Base-by-base conservation (phyloP, 1,139 yeast species). In the Yamadazyma sp. region DNA sequence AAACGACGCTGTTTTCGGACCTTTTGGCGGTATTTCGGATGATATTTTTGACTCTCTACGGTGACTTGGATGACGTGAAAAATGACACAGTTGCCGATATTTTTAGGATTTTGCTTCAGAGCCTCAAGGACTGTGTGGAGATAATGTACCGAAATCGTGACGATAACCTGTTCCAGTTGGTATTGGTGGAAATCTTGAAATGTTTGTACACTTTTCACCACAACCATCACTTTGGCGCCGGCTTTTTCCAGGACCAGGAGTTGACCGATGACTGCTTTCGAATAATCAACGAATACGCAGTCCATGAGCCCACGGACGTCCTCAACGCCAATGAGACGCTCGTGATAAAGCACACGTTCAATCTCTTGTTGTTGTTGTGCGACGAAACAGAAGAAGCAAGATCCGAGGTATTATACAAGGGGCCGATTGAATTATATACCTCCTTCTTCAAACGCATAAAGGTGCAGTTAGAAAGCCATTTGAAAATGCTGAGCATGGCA, bases 151-250 rank as follows among this genome's bases (percentile, higher is more conserved):
- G 34, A 4, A 15, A 25, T 3, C 15, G 31, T 3, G 15, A 27
- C 4, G 38, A 39, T 21, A 26, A 35, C 32, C 28, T 29, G 18
- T 44, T 39, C 32, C 42, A 52, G 25, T 42, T 52, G 45, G 47
- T 50, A n/a, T 40, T 55, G 32, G 50, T 49, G n/a, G 66, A 61
- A 37, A 42, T 60, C n/a, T 47, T 60, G 38, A 61, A 61, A 37
- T 57, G 62, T 14, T 44, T 61, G 20, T 57, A 56, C 31, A 57
- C 62, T 10, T 46, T 59, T 26, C 53, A 56, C 35, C 62, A 57
- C 38, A 57, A 56, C 34, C 52, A 52, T 34, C 40, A 46, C 21
- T 36, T 38, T 38, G 51, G 52, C 6, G 27, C 34, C 5, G 24
- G 34, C 28, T 33, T 44, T 18, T 41, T 48, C 4, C 38, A 44